phyloP scores from a whole-genome alignment of 2,329 filamentous ascomycete genomes.

The Cylindrodendrum hubeiense region DNA sequence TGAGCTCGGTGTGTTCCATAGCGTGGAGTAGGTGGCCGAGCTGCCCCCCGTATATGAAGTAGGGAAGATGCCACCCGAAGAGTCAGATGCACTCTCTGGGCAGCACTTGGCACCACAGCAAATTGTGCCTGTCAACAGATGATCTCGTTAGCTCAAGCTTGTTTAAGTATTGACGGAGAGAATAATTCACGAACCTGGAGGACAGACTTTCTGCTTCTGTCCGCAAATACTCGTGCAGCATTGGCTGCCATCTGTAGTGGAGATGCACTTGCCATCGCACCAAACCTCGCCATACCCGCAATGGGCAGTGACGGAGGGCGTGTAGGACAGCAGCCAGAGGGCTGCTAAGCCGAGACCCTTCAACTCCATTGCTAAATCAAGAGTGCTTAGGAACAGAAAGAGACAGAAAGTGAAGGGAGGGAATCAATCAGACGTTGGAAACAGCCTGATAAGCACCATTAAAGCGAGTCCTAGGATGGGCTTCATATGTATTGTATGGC shows the following conservation, averaged over 20 bases:
- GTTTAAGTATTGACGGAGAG: background rate
- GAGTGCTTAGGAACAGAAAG: background rate
- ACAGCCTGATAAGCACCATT: background rate
- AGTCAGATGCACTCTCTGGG: background rate
- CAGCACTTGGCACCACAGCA: background rate
- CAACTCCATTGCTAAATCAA: background rate
- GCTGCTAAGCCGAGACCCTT: background rate
- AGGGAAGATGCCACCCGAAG: background rate
- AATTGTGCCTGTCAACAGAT: background rate
- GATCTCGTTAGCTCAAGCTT: background rate
- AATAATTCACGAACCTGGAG: background rate
- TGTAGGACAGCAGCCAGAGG: background rate
- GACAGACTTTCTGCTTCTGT: background rate
- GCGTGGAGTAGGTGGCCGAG: too few species aligned
- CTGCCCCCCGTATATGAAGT: too few species aligned
- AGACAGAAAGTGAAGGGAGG: background rate
- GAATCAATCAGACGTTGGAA: background rate
- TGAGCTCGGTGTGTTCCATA: too few species aligned
- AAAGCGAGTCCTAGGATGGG: too few species aligned
- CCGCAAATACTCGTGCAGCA: background rate
- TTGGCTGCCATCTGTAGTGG: background rate
- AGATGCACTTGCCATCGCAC: background rate
- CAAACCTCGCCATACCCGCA: background rate
- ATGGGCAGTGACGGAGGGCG: background rate
- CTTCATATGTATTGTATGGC: too few species aligned